phyloP scores from a whole-genome alignment of 192 early-diverging fungal species.

The Coemansia sp. region DNA sequence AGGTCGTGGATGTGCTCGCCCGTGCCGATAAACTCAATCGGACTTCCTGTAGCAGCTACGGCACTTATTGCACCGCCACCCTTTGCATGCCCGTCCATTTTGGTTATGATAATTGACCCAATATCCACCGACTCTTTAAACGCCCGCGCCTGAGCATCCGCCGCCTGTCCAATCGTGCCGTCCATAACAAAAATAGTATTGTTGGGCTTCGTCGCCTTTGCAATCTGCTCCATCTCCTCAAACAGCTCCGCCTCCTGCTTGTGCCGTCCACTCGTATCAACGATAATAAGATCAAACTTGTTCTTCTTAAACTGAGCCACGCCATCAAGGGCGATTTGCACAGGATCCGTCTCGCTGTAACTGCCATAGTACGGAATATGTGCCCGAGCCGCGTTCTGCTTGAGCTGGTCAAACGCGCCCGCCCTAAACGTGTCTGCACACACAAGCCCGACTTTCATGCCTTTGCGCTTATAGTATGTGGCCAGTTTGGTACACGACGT shows the following conservation, averaged over 20 bases:
- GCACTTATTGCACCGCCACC: slow-evolving; percentile 98
- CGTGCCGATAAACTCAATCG: slow-evolving; percentile 95
- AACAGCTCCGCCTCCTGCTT: slow-evolving; percentile 94
- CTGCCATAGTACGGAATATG: slow-evolving; percentile 93
- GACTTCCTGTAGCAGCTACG: slow-evolving; percentile 90
- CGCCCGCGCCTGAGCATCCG: slow-evolving; percentile 87
- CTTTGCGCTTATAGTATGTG: slow-evolving; percentile 88
- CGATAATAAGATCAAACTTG: slow-evolving; percentile 94
- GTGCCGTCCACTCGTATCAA: slow-evolving; percentile 97
- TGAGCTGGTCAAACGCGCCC: slow-evolving; percentile 97
- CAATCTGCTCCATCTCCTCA: slow-evolving; percentile 95
- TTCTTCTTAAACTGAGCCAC: slow-evolving; percentile 91
- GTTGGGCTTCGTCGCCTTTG: slow-evolving; percentile 79
- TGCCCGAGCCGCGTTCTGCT: slow-evolving; percentile 97
- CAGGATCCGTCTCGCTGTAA: slow-evolving; percentile 92
- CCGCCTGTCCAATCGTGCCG: slow-evolving; percentile 96
- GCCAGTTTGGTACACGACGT: slow-evolving; percentile 97
- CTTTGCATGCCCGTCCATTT: slow-evolving; percentile 99
- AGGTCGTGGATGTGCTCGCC: slow-evolving; percentile 97
- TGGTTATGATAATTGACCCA: slow-evolving; percentile 96
- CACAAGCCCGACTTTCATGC: slow-evolving; percentile 89
- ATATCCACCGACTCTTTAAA: slow-evolving; percentile 91
- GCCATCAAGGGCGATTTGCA: slow-evolving; percentile 86
- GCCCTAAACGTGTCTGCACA: slow-evolving; percentile 98
- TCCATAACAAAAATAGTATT: slow-evolving; percentile 98